Evolutionary conservation across 2,329 filamentous ascomycete species (phyloP).

Genomic region (Ustilaginoidea virens): DNA sequence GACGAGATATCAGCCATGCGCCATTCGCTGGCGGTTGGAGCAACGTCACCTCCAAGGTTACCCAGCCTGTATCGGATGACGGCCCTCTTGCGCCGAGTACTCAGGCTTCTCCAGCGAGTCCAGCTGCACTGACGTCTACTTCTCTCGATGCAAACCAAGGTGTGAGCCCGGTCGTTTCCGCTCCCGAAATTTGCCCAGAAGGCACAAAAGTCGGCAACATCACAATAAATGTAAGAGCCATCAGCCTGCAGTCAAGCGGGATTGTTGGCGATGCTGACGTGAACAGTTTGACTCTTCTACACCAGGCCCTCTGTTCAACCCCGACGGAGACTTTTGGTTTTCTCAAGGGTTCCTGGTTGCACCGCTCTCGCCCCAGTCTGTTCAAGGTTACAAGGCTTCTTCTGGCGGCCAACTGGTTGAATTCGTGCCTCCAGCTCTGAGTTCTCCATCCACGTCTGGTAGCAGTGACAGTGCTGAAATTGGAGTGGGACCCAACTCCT

Average conservation of each 20-base stretch:
- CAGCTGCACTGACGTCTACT: neutral
- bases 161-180: slow-evolving; percentile 3
- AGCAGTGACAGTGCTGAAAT: slow-evolving; percentile 22
- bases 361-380: slow-evolving; percentile 17
- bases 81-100: neutral
- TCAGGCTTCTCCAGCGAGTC: neutral
- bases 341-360: slow-evolving; percentile 24
- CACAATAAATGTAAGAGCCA: slow-evolving; percentile 20
- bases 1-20: slow-evolving; percentile 7
- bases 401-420: slow-evolving; percentile 24
- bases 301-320: slow-evolving; percentile 24
- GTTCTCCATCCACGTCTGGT: slow-evolving; percentile 8
- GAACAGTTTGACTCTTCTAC: slow-evolving; percentile 20
- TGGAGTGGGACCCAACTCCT: slow-evolving; percentile 21
- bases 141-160: too few relatives aligned
- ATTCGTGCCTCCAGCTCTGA: slow-evolving; percentile 22
- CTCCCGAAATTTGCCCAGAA: slow-evolving; percentile 12
- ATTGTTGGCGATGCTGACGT: slow-evolving; percentile 6
- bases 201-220: slow-evolving; percentile 21
- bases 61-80: neutral
- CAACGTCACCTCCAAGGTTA: slow-evolving; percentile 14
- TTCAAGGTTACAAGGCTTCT: slow-evolving; percentile 19
- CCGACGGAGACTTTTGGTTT: slow-evolving; percentile 24
- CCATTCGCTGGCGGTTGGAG: slow-evolving; percentile 10
- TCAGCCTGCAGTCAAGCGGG: too few relatives aligned